A percentile compares a stretch with the other conserved stretches of the same genome.
Conservation (phyloP, 306 rosid species). For the Quercus dentata region DNA sequence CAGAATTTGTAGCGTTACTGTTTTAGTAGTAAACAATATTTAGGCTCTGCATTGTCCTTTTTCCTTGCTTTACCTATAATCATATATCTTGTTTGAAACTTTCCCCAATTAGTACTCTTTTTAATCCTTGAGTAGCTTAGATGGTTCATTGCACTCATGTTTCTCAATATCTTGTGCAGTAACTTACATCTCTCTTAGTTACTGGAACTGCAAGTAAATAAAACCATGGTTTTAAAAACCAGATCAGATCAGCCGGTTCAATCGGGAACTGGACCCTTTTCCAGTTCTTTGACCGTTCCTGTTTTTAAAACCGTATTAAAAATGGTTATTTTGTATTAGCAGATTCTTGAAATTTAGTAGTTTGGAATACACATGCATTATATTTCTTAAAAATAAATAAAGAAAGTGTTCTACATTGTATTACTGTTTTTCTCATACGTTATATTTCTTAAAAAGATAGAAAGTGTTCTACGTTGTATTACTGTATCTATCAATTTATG, state of each 20-base stretch:
- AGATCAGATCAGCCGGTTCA: too few species aligned
- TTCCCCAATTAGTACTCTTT: not conserved
- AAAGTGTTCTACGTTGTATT: too few species aligned
- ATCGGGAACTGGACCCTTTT: too few species aligned
- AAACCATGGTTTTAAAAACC: too few species aligned
- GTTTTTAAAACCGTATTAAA: not conserved
- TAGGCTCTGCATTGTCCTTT: not conserved
- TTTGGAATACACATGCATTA: not conserved
- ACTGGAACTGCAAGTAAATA: too few species aligned
- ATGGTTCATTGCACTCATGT: not conserved
- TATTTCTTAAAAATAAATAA: not conserved
- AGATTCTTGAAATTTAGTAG: not conserved
- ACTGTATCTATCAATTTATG: too few species aligned
- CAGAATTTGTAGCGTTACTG: too few species aligned
- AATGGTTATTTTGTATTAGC: not conserved
- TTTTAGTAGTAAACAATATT: not conserved
- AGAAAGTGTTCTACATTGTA: not conserved
- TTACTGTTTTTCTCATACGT: not conserved
- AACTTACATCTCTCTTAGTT: not conserved
- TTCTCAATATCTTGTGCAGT: not conserved
- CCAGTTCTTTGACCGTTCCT: too few species aligned
- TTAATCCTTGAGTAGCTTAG: not conserved
- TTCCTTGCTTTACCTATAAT: not conserved
- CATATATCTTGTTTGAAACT: not conserved
- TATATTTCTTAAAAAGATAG: too few species aligned